These are phyloP conservation scores for Pichia deserticola DNA, from an alignment of 805 yeast species.

Conservation along the genomic window DNA sequence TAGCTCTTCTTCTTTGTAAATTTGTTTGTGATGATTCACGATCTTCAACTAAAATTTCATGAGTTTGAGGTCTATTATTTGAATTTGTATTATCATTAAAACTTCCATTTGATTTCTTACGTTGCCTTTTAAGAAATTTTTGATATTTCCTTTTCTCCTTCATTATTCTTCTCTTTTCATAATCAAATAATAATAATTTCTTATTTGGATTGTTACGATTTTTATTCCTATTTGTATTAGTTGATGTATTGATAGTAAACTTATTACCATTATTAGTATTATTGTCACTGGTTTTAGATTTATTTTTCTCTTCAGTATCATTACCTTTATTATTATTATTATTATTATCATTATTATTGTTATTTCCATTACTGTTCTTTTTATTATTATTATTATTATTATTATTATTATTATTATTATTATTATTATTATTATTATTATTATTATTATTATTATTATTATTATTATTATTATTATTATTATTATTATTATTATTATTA, in stretches of 20 bases:
- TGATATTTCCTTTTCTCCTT: slow-evolving; percentile 4
- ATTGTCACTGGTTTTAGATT: neutral
- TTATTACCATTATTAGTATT: too few relatives aligned
- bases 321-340: neutral
- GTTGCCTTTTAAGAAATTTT: neutral
- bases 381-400: too few relatives aligned
- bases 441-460: neutral
- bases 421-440: neutral
- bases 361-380: too few relatives aligned
- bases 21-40: neutral
- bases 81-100: too few relatives aligned
- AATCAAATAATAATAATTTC: slow-evolving; percentile 1
- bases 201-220: neutral
- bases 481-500: too few relatives aligned
- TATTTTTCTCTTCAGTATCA: neutral
- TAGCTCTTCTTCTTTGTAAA: slow-evolving; percentile 5
- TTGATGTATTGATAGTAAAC: neutral
- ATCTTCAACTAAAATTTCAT: neutral
- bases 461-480: too few relatives aligned
- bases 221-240: neutral
- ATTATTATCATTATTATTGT: too few relatives aligned
- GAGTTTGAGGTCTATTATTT: neutral
- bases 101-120: slow-evolving; percentile 1
- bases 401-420: neutral
- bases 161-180: slow-evolving; percentile 2